These are phyloP conservation scores for Hypoxylon fuscum DNA, from an alignment of 495 filamentous ascomycete genomes.

Conservation along the genomic window DNA sequence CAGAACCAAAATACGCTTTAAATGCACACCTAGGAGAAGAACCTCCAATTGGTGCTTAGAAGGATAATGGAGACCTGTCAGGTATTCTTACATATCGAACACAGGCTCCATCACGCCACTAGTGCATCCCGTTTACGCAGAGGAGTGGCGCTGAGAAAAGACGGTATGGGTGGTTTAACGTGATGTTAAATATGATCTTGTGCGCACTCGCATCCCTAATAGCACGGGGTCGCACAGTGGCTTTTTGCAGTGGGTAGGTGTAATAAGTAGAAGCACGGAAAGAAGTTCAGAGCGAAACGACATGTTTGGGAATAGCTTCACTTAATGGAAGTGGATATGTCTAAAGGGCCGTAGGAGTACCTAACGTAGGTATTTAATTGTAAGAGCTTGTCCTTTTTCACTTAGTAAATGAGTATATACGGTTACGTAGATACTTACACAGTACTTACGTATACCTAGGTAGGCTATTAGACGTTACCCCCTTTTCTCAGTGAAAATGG, in stretches of 20 bases:
- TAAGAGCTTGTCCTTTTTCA: too few species aligned
- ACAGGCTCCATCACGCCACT: slow-evolving; percentile 35
- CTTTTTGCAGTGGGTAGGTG: not conserved
- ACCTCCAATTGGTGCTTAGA: slow-evolving; percentile 30
- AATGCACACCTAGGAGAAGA: slow-evolving; percentile 32
- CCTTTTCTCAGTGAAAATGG: too few species aligned
- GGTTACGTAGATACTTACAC: too few species aligned
- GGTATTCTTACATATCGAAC: slow-evolving; percentile 20
- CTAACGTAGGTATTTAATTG: too few species aligned
- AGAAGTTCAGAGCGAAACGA: slow-evolving; percentile 4
- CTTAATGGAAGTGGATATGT: not conserved
- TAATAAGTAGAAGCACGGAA: too few species aligned
- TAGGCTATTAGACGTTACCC: too few species aligned
- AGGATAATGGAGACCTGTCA: slow-evolving; percentile 29
- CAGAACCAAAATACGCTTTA: slow-evolving; percentile 24
- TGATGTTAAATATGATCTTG: slow-evolving; percentile 11
- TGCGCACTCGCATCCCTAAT: slow-evolving; percentile 1
- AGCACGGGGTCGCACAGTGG: not conserved
- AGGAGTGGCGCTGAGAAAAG: slow-evolving; percentile 22
- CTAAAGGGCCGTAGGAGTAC: too few species aligned
- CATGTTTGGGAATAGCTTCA: slow-evolving; percentile 35
- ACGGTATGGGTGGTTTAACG: too few species aligned
- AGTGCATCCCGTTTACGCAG: slow-evolving; percentile 32
- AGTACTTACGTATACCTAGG: too few species aligned
- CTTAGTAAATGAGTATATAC: too few species aligned